Conservation (phyloP, 768 basidiomycete species). For the Trametopsis cervina region DNA sequence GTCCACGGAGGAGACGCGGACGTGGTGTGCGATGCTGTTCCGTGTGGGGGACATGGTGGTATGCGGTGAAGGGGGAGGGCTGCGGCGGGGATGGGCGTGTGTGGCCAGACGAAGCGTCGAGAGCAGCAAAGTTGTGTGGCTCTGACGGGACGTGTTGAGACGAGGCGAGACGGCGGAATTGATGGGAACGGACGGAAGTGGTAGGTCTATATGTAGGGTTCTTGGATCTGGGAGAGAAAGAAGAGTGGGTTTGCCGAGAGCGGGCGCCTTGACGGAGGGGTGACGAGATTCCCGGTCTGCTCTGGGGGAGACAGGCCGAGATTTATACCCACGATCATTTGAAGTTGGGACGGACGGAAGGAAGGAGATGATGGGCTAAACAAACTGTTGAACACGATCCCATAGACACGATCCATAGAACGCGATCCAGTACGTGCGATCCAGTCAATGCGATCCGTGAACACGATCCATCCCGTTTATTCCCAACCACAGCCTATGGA, state of each 20-base stretch:
- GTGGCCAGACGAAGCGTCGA: constrained; percentile 9
- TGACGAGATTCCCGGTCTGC: background rate
- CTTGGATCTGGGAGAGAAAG: background rate
- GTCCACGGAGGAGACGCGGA: constrained; percentile 24
- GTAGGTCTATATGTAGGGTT: background rate
- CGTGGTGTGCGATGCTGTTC: constrained; percentile 18
- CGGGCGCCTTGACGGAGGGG: background rate
- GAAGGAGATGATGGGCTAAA: background rate
- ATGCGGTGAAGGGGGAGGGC: constrained; percentile 6
- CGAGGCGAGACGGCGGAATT: too few relatives aligned
- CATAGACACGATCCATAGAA: too few relatives aligned
- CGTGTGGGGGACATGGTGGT: constrained; percentile 10
- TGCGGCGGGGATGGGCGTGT: constrained; percentile 5
- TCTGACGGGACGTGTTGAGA: background rate
- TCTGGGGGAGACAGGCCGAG: background rate
- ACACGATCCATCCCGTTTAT: too few relatives aligned
- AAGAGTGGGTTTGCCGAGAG: background rate
- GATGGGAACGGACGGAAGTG: background rate
- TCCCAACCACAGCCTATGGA: too few relatives aligned
- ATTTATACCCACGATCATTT: background rate
- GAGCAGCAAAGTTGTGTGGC: constrained; percentile 1
- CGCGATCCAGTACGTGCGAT: too few relatives aligned
- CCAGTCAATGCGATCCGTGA: too few relatives aligned
- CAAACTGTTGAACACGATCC: too few relatives aligned
- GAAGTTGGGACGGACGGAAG: background rate